These are phyloP conservation scores for Saksenaea vasiformis DNA, from an alignment of 371 early-diverging fungal genomes.

Conservation along the genomic window DNA sequence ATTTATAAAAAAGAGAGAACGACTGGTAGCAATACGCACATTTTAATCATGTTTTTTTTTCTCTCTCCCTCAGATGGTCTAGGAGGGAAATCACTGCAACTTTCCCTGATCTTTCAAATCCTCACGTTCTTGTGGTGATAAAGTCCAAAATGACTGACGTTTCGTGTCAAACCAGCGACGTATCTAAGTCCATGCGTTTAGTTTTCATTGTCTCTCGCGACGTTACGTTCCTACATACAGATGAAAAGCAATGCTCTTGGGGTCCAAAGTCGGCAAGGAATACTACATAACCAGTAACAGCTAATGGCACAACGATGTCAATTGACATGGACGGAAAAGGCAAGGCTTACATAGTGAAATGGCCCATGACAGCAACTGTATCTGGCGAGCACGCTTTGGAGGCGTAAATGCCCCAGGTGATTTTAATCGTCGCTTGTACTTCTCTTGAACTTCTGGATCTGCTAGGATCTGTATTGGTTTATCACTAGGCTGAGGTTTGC, in stretches of 20 bases:
- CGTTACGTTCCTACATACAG: slow-evolving; percentile 27
- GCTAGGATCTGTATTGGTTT: slow-evolving; percentile 8
- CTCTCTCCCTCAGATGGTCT: background rate
- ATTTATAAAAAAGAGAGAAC: no score
- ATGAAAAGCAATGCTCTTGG: slow-evolving; percentile 47
- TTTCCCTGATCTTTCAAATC: slow-evolving; percentile 48
- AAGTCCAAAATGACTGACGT: slow-evolving; percentile 37
- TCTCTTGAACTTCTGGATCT: slow-evolving; percentile 27
- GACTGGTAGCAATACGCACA: background rate
- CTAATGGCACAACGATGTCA: slow-evolving; percentile 10
- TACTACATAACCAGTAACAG: slow-evolving; percentile 42
- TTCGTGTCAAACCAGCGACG: slow-evolving; percentile 49
- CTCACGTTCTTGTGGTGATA: slow-evolving; percentile 40
- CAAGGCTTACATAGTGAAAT: slow-evolving; percentile 33
- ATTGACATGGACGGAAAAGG: background rate
- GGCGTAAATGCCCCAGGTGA: slow-evolving; percentile 41
- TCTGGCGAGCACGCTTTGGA: slow-evolving; percentile 31
- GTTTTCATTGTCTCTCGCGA: background rate
- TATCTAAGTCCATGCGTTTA: slow-evolving; percentile 20
- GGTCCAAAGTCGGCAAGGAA: slow-evolving; percentile 52
- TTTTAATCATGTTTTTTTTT: background rate
- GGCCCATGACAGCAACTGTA: slow-evolving; percentile 43
- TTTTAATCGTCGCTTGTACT: slow-evolving; percentile 33
- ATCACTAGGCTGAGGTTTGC: slow-evolving; percentile 1
- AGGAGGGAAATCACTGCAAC: slow-evolving; percentile 15